Conservation (phyloP, 495 filamentous ascomycete species). For the Mytilinidion resinicola region DNA sequence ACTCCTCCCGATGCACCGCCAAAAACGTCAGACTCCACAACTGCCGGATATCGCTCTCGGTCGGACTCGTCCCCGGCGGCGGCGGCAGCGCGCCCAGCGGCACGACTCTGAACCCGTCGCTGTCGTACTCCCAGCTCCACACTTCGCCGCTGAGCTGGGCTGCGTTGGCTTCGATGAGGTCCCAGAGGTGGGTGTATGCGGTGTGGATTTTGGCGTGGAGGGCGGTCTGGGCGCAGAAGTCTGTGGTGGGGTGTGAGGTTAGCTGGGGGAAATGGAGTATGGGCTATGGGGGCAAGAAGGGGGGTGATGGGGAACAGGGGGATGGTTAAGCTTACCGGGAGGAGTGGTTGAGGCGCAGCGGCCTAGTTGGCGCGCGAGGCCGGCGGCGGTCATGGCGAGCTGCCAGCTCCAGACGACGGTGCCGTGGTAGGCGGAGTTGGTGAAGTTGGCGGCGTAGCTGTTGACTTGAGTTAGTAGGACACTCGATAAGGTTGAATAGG, state of each 20-base stretch:
- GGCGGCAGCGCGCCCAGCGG: constrained; percentile 49
- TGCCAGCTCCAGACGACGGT: constrained; percentile 64
- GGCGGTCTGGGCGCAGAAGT: constrained; percentile 45
- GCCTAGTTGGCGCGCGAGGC: constrained; percentile 38
- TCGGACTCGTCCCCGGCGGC: constrained; percentile 43
- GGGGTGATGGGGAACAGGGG: constrained; percentile 17
- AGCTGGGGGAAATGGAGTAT: too few relatives aligned
- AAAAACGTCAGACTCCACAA: constrained; percentile 54
- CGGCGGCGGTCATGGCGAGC: constrained; percentile 58
- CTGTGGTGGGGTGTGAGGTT: constrained; percentile 7
- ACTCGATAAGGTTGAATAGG: background rate
- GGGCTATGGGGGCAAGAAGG: background rate
- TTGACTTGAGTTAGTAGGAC: background rate
- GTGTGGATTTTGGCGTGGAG: constrained; percentile 46
- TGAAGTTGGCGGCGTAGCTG: constrained; percentile 44
- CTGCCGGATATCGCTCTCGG: constrained; percentile 43
- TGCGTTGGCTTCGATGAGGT: constrained; percentile 50
- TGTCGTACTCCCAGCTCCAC: constrained; percentile 55
- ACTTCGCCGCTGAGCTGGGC: constrained; percentile 52
- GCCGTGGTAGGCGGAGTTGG: constrained; percentile 55
- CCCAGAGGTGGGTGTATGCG: constrained; percentile 58
- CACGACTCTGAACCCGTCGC: constrained; percentile 41
- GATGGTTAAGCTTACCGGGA: constrained; percentile 25
- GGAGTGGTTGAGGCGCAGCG: constrained; percentile 37
- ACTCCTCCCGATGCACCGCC: constrained; percentile 42